Evolutionary conservation across 2,329 filamentous ascomycete genomes (phyloP), one percentile per base, ranked within the genome.

Genomic region (Fusarium sp.): DNA sequence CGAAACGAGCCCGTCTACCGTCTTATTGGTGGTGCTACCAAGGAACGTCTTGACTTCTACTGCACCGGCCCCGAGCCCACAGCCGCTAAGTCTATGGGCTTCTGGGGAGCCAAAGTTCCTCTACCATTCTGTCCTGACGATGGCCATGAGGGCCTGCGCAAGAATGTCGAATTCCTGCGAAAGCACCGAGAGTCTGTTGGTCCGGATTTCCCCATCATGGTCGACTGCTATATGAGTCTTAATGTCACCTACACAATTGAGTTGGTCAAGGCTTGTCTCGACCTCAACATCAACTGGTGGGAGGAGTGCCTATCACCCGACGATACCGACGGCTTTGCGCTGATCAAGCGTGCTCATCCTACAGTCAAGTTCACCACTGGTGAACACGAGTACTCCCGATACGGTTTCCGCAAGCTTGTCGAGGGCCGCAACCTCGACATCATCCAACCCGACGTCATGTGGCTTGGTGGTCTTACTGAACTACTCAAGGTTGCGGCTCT

Each of bases 171-270:
- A 77, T 97, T 94, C 77, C 86, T 97, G 49, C 88, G 90, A 71
- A 90, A 92, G 79, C 93, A 97, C 79, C 88, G 94, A 55, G 92
- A 94, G 76, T 88, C 88, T 56, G 91, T 97, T 43, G 94, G 94
- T 0, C 92, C 93, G 0, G 92, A 97, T 78, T 97, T 96, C 78
- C 94, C 94, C 45, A 85, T 97, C 70, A 94, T 96, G 84, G 94
- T 97, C 7, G 94, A 97, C 82, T 97, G 94, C 84, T 97, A 97
- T 82, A 97, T 97, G 94, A 94, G 92, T 71, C 83, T 97, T 75
- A 97, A 94, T 74, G 94, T 97, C 25, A 83, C 92, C 2, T 97
- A 97, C 82, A 97, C 93, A 6, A 97, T 97, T 71, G 91, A 97
- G 79, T 85, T 97, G 23, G 94, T 92, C 63, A 92, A 94, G 81